Evolutionary conservation across 1,284 basidiomycete species (phyloP), one percentile per base, ranked within the genome.

Genomic region (Hemileia vastatrix): DNA sequence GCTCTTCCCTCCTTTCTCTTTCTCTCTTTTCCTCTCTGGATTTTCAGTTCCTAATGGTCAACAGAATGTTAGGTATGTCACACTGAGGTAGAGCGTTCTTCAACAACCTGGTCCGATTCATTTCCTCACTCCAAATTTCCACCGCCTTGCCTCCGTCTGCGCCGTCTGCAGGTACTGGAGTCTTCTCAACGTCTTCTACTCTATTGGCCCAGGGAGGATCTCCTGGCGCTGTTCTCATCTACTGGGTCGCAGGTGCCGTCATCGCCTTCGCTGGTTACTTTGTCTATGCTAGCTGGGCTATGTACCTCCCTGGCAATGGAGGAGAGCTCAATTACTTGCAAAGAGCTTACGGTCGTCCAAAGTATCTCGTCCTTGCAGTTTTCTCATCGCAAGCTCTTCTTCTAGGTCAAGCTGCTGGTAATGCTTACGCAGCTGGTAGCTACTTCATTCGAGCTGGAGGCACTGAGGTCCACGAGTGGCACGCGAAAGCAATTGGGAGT

Each of bases 291-390:
- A 86, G 87, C 68, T 80, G 86, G 18, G 86, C 86, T 33, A 85
- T 84, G 15, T 84, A 85, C 65, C 74, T 81, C 4, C 86, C 86
- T 3, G 78, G 82, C 2, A 86, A 80, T 62, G 86, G 86, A 1
- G 86, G 84, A 15, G 86, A 88, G 77, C 86, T 86, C 77, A 85
- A 84, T 60, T 88, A 88, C 68, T 76, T 88, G 33, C 85, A 87
- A 64, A 86, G 80, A 69, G 81, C 86, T 27, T 88, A 82, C 73
- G 79, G 81, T 47, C 77, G 78, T 15, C 86, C 86, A 4, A 80
- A 78, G 62, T 85, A 83, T 67, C 75, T 88, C 60, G 78, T 78
- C 4, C 83, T 83, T 2, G 85, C 83, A 67, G 71, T 80, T 9
- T 87, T 81, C 67, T 80, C 83, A 0, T 76, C 80, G 6, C 85